A percentile compares a stretch with the other conserved stretches of the same genome.
Conservation (phyloP, 306 rosid genomes). For the Biancaea sappan region DNA sequence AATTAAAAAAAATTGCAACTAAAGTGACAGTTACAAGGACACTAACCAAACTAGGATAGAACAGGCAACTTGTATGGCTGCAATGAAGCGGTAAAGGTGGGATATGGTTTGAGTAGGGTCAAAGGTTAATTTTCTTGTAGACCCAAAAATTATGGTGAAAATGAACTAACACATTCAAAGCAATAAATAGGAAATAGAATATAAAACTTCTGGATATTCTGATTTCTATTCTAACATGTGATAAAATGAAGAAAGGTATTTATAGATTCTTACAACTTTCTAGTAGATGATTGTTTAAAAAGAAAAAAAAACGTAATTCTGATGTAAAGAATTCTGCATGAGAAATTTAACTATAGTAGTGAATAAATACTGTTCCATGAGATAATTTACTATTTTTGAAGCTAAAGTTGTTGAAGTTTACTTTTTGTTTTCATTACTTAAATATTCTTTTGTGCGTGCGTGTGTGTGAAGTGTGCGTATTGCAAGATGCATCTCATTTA, state of each 20-base stretch:
- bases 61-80: neutral
- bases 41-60: neutral
- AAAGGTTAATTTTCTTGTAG: neutral
- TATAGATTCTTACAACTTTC: no score
- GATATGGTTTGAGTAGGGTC: neutral
- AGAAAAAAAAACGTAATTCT: no score
- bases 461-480: neutral
- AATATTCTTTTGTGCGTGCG: neutral
- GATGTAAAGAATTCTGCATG: neutral
- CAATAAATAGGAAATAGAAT: neutral
- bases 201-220: neutral
- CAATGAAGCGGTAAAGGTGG: neutral
- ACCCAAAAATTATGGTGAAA: neutral
- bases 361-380: neutral
- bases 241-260: neutral
- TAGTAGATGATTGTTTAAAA: no score
- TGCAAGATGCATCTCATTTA: neutral
- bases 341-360: neutral
- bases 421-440: neutral
- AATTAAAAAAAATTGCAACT: neutral
- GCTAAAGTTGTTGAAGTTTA: neutral
- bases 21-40: neutral
- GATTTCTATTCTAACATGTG: neutral
- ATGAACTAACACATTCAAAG: neutral
- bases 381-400: neutral